phyloP scores from a whole-genome alignment of 2,329 filamentous ascomycete genomes.

The Diaporthe amygdali region DNA sequence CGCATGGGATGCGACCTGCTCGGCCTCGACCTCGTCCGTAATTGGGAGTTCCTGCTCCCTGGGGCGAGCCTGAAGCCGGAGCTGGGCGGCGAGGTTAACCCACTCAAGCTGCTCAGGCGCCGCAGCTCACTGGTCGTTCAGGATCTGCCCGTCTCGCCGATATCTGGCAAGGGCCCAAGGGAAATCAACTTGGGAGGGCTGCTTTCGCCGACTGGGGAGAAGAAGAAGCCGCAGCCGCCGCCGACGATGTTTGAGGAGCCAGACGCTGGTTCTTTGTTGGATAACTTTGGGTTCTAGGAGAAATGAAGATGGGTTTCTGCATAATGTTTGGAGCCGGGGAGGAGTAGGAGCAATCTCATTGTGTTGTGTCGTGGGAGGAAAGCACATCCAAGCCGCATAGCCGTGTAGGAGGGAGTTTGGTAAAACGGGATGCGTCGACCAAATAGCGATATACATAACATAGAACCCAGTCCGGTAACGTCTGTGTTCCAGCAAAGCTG shows the following conservation, averaged over 20 bases:
- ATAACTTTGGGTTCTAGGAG: constrained; percentile 87
- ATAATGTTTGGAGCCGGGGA: neutral
- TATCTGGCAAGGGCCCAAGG: constrained; percentile 39
- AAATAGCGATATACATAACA: neutral
- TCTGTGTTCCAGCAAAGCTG: neutral
- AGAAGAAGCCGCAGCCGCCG: constrained; percentile 54
- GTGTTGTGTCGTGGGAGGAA: neutral
- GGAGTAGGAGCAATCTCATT: neutral
- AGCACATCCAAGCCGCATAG: neutral
- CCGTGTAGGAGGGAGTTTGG: neutral
- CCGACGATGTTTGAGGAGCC: constrained; percentile 90
- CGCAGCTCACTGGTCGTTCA: constrained; percentile 81
- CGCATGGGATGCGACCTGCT: constrained; percentile 94
- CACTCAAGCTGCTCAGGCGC: constrained; percentile 70
- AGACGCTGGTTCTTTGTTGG: constrained; percentile 85
- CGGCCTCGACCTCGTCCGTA: constrained; percentile 81
- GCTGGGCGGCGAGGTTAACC: constrained; percentile 61
- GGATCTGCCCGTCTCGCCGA: constrained; percentile 62
- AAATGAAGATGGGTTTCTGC: neutral
- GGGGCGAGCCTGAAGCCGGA: constrained; percentile 36
- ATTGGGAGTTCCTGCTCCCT: constrained; percentile 79
- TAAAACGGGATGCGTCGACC: neutral
- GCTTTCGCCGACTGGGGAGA: constrained; percentile 13
- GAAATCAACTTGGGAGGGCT: constrained; percentile 41
- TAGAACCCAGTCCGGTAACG: neutral